Conservation (phyloP, 129 eudicot genomes). For the Flaveria brownii region DNA sequence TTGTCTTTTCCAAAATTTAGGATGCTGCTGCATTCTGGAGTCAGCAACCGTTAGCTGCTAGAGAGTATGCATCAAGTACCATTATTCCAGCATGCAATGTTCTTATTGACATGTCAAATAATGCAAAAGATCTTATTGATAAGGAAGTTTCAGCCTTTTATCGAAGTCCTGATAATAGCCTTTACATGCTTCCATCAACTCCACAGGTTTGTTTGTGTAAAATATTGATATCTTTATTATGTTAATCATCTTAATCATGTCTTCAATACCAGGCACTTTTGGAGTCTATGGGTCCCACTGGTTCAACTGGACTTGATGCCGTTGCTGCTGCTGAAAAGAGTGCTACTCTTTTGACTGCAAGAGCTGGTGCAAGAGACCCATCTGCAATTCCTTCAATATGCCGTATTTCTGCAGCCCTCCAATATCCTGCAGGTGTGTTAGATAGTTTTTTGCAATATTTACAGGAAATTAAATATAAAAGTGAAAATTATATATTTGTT, state of each 20-base stretch:
- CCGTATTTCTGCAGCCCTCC: slow-evolving; percentile 95
- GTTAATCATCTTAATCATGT: neutral
- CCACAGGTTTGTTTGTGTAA: slow-evolving; percentile 69
- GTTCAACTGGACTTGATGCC: slow-evolving; percentile 83
- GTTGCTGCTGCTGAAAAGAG: slow-evolving; percentile 82
- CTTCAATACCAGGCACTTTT: slow-evolving; percentile 60
- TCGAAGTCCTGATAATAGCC: slow-evolving; percentile 94
- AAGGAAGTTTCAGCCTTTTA: slow-evolving; percentile 85
- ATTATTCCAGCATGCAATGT: slow-evolving; percentile 84
- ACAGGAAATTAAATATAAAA: neutral
- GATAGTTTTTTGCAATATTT: slow-evolving; percentile 8
- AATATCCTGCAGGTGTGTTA: slow-evolving; percentile 80
- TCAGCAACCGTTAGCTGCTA: slow-evolving; percentile 88
- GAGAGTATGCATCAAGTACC: slow-evolving; percentile 94
- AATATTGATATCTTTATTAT: neutral
- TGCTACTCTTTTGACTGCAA: slow-evolving; percentile 89
- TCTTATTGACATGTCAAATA: slow-evolving; percentile 69
- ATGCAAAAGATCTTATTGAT: slow-evolving; percentile 79
- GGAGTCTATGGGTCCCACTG: slow-evolving; percentile 85
- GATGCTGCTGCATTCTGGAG: slow-evolving; percentile 97
- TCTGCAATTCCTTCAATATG: slow-evolving; percentile 97
- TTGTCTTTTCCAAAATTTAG: slow-evolving; percentile 37
- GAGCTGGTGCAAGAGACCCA: slow-evolving; percentile 99
- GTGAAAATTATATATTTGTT: neutral
- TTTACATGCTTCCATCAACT: slow-evolving; percentile 98